Evolutionary conservation across 148 eudicot genomes (phyloP), one percentile per base, ranked within the genome.

Genomic region (Amaranthus cruentus): DNA sequence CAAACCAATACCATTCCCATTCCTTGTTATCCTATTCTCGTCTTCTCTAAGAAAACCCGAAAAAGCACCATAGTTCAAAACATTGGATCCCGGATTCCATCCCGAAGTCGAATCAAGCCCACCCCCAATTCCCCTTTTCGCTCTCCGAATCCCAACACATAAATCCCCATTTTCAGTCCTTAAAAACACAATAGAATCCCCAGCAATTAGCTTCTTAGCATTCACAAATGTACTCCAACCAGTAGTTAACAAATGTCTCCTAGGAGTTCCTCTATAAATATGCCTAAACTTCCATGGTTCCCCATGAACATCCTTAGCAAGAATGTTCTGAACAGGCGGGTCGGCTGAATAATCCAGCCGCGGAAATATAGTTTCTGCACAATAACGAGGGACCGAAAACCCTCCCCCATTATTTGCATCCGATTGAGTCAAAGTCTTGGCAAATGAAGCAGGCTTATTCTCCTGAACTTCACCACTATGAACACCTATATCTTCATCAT

Each of bases 391-490:
- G 9, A 94, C 98, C 0, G 98, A 94, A 70, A 94, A 94, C 9
- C 98, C 98, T 46, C 98, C 98, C 69, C 98, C 98, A 64, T 94
- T 94, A 63, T 94, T 94, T 0, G 97, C 98, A 72, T 94, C 98
- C 0, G 97, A 91, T 50, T 94, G 98, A 2, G 98, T 94, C 76
- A 94, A 78, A 1, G 98, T 94, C 79, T 94, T 94, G 0, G 98
- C 98, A 77, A 94, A 94, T 1, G 96, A 91, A 38, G 86, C 74
- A 21, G 98, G 97, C 73, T 91, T 94, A 57, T 74, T 84, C 14
- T 87, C 91, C 42, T 75, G 87, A 4, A 77, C 73, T 50, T 87
- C 89, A 55, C 77, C 44, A 4, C 77, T 83, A 64, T 79, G 73
- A 57, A 60, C 72, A 9, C 83, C 87, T 5, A 72, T 81, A 67